Conservation (phyloP, 1,284 basidiomycete species). For the Sporisorium scitamineum region DNA sequence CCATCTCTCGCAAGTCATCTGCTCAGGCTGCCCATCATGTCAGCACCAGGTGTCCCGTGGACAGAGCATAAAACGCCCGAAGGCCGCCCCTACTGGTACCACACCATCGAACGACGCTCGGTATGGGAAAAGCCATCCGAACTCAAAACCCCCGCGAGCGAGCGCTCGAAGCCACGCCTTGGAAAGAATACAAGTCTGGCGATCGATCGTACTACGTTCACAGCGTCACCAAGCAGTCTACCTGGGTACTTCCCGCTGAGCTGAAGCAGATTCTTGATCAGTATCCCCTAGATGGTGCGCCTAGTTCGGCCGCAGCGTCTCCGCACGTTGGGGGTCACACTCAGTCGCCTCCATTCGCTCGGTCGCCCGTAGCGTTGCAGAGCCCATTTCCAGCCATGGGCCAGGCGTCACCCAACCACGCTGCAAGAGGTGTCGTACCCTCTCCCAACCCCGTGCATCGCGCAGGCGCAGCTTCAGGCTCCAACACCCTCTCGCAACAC, state of each 20-base stretch:
- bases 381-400: constrained; percentile 15
- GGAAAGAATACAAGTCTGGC: constrained; percentile 67
- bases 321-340: constrained; percentile 4
- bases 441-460: constrained; percentile 12
- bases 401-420: constrained; percentile 11
- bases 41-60: constrained; percentile 28
- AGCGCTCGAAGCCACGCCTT: constrained; percentile 63
- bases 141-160: constrained; percentile 66
- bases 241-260: constrained; percentile 64
- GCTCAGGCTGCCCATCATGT: constrained; percentile 18
- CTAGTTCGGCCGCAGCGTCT: constrained; percentile 10
- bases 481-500: constrained; percentile 26
- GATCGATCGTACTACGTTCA: constrained; percentile 68
- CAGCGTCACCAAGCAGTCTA: constrained; percentile 65
- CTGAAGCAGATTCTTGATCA: constrained; percentile 61
- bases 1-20: background rate
- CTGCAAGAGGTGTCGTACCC: background rate
- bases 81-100: constrained; percentile 67
- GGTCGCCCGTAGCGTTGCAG: constrained; percentile 13
- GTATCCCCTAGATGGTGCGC: constrained; percentile 30
- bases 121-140: constrained; percentile 69
- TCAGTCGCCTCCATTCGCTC: constrained; percentile 15
- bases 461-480: constrained; percentile 16
- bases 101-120: constrained; percentile 58
- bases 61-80: constrained; percentile 63